Evolutionary conservation across 768 basidiomycete genomes (phyloP), one percentile per base, ranked within the genome.

Genomic region (Kwoniella bestiolae): DNA sequence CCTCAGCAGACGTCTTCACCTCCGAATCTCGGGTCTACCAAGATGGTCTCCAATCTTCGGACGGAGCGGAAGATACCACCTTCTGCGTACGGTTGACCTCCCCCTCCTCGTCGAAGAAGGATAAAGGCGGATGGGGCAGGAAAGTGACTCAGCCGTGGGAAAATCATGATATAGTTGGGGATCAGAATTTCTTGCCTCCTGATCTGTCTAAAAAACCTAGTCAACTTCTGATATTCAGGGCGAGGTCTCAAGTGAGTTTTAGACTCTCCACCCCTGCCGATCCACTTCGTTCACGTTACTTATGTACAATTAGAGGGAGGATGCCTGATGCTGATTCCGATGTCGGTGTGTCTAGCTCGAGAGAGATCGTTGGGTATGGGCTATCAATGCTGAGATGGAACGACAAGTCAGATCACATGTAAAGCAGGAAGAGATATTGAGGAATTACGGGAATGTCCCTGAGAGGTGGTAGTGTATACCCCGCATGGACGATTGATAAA

Each of bases 281-380:
- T n/a, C n/a, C n/a, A n/a, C n/a, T n/a, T n/a, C n/a, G n/a, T n/a
- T n/a, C n/a, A n/a, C n/a, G 11, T 21, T 49, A 49, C 47, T 5
- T 61, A 26, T 34, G 18, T 5, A 23, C 18, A 0, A 41, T 3
- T 28, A 9, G 34, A 41, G 5, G 3, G 21, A 41, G 5, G 3
- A 16, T 47, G 9, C 18, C n/a, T 50, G n/a, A 50, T 18, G 32
- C 11, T 41, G n/a, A 34, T 49, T 9, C 28, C 53, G 16, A 41
- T 57, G 31, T 2, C 4, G 25, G 4, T 1, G 26, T 11, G 9
- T 35, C 75, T 88, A 88, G 82, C 83, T 97, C 38, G 95, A 98
- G 80, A 84, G 94, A 29, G 94, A 98, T 79, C 85, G 89, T 29
- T 97, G 94, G 94, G 92, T 92, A 72, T 96, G 91, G 90, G 92